These are phyloP conservation scores for Suillus paluster DNA, from an alignment of 768 basidiomycete species.

Conservation along the genomic window DNA sequence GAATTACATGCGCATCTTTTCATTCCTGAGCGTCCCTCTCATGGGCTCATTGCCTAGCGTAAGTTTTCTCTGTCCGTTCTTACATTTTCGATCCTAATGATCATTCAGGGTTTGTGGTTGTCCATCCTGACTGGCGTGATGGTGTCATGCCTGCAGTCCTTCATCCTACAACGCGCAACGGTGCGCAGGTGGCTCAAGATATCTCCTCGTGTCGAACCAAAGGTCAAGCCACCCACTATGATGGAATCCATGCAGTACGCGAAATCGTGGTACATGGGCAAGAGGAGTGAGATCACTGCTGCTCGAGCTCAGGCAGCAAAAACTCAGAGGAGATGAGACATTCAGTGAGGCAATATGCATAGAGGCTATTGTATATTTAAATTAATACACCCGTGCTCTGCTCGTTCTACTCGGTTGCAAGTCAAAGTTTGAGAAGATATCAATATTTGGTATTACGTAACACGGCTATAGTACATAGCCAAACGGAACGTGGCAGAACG, in stretches of 20 bases:
- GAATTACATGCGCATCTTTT: conserved; percentile 67
- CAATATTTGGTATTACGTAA: neutral
- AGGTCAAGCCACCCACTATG: conserved; percentile 30
- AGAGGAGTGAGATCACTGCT: neutral
- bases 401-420: neutral
- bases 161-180: conserved; percentile 44
- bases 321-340: neutral
- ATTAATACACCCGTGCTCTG: conserved; percentile 1
- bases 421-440: neutral
- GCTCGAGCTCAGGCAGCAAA: neutral
- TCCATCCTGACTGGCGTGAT: conserved; percentile 58
- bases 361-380: conserved; percentile 1
- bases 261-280: conserved; percentile 16
- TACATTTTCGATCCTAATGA: conserved; percentile 6
- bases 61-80: conserved; percentile 30
- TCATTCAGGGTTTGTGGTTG: conserved; percentile 55
- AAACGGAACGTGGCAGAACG: neutral
- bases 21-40: conserved; percentile 54
- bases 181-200: conserved; percentile 46
- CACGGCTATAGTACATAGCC: too few species aligned
- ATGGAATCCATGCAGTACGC: conserved; percentile 22
- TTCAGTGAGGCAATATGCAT: neutral
- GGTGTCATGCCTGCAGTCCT: conserved; percentile 51
- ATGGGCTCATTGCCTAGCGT: conserved; percentile 70
- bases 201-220: conserved; percentile 22